These are phyloP conservation scores for Fusarium mangiferae DNA, from an alignment of 2,329 filamentous ascomycete genomes.

Conservation along the genomic window DNA sequence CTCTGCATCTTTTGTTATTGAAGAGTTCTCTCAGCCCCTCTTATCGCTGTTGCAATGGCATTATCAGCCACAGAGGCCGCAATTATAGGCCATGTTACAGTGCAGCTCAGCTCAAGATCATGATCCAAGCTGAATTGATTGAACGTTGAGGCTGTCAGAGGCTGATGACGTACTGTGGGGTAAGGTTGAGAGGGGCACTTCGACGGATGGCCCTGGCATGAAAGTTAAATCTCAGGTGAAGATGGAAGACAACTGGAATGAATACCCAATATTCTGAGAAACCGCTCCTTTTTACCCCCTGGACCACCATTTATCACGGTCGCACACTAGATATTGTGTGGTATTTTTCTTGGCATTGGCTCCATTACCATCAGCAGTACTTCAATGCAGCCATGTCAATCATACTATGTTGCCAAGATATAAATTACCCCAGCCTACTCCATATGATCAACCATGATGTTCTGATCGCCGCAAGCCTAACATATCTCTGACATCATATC, in stretches of 20 bases:
- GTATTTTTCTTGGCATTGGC: not conserved
- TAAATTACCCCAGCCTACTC: not conserved
- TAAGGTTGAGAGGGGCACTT: constrained; percentile 13
- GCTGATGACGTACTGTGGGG: constrained; percentile 42
- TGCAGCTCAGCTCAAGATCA: constrained; percentile 6
- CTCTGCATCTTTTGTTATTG: constrained; percentile 1
- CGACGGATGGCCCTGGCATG: not conserved
- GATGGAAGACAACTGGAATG: not conserved
- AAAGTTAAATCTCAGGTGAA: not conserved
- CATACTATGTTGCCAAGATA: not conserved
- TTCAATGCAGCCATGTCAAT: not conserved
- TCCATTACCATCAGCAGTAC: not conserved
- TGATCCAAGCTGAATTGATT: constrained; percentile 4
- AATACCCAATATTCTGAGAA: not conserved
- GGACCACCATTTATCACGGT: not conserved
- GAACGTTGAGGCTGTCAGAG: not conserved
- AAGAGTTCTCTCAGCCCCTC: not conserved
- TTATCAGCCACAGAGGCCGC: not conserved
- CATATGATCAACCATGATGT: not conserved
- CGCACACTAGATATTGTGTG: not conserved
- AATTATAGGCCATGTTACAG: not conserved
- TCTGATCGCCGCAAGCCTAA: not conserved
- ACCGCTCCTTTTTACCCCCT: not conserved
- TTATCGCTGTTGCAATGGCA: not conserved
- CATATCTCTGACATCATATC: constrained; percentile 33